Base-by-base conservation (phyloP, 768 basidiomycete species). In the Cantharellus anzutake region DNA sequence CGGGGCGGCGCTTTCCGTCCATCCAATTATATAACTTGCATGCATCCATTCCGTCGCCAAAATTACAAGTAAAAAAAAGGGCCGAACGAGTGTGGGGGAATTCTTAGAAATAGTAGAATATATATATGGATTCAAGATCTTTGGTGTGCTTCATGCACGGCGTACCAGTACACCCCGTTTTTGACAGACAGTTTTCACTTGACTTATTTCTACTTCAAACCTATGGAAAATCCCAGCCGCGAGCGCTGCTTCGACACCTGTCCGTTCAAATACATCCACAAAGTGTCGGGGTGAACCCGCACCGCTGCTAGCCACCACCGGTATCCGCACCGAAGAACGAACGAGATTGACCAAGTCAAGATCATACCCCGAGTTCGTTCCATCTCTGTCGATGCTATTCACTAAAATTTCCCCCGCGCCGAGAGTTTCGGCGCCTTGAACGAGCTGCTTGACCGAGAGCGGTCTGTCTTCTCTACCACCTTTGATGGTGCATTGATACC, bases 181-280 rank as follows among this genome's bases (percentile, higher is more conserved):
- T 48, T 62, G 61, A 62, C 75, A 61, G 56, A 66, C 65, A 50
- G 71, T 70, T 72, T 97, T 99, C 60, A 97, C 86, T 56, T 86
- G 82, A 52, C 72, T 71, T 62, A 99, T 93, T 48, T 71, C 75
- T 3, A 99, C 94, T 69, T 97, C 86, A 52, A 76, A 78, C 40
- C 96, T 74, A 70, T 99, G 96, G 71, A 99, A 99, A 64, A 98
- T 96, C 1, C 96, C 96, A 5, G 96, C 96, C 5, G 96, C 96
- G 60, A 99, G 71, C 2, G 86, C 96, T 51, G 96, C 90, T 70
- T 94, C 92, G 2, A 83, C 91, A 2, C 73, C 76, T 2, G 91
- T 92, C 65, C 77, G 70, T 60, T 73, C 67, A 70, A 99, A 99
- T 16, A 92, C 85, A 56, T 88, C 78, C n/a, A 81, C 76, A 68